Evolutionary conservation across 176 grass and related monocot species (phyloP).

Genomic region (Musa troglodytarum): DNA sequence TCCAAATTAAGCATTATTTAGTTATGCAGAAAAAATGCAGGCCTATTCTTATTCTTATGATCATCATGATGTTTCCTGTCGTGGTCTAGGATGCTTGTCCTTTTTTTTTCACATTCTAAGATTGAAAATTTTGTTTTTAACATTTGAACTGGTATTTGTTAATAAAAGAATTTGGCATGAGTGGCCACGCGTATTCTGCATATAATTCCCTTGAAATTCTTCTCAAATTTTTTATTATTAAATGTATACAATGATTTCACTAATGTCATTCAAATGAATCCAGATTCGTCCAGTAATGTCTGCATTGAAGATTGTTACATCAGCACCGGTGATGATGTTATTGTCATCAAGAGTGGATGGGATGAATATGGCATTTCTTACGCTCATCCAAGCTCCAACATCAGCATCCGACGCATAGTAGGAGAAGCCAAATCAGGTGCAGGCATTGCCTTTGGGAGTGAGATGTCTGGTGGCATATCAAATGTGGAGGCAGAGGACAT

Average conservation of each 20-base stretch:
- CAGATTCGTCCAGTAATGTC: constrained; percentile 75
- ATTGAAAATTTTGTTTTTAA: too few relatives aligned
- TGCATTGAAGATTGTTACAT: constrained; percentile 92
- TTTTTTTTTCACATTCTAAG: too few relatives aligned
- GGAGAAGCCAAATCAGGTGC: constrained; percentile 56
- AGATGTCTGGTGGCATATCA: constrained; percentile 96
- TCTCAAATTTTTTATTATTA: neutral
- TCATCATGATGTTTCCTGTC: too few relatives aligned
- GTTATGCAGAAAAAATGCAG: too few relatives aligned
- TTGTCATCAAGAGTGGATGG: constrained; percentile 93
- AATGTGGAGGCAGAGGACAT: constrained; percentile 51
- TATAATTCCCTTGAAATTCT: neutral
- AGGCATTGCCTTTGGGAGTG: constrained; percentile 83
- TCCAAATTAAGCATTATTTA: too few relatives aligned
- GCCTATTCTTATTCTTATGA: too few relatives aligned
- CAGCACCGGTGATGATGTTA: constrained; percentile 56
- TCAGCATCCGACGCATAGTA: constrained; percentile 57
- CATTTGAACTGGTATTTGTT: too few relatives aligned
- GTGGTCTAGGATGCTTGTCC: too few relatives aligned
- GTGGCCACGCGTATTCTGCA: neutral
- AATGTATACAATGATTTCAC: neutral
- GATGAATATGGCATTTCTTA: constrained; percentile 95
- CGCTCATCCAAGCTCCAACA: constrained; percentile 71
- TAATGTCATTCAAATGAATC: constrained; percentile 10
- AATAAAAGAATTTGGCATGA: too few relatives aligned